Evolutionary conservation across 2,329 filamentous ascomycete genomes (phyloP).

Genomic region (Akanthomyces lecanii): DNA sequence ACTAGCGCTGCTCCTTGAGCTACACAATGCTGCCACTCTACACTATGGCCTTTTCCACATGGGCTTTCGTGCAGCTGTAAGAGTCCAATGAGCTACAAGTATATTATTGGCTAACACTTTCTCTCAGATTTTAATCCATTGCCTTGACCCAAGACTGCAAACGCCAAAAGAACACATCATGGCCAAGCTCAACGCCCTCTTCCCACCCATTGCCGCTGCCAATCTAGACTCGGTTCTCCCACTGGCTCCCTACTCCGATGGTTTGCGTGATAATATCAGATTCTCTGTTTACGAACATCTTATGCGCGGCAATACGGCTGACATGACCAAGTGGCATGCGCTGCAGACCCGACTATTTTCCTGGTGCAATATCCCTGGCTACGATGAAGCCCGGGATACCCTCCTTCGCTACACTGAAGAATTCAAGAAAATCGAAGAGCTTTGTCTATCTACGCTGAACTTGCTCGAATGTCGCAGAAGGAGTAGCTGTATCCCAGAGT

Average conservation of each 20-base stretch:
- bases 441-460: conserved; percentile 15
- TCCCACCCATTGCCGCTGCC: conserved; percentile 27
- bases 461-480: background rate
- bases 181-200: conserved; percentile 33
- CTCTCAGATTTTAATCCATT: conserved; percentile 27
- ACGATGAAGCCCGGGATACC: conserved; percentile 26
- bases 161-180: conserved; percentile 21
- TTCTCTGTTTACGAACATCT: conserved; percentile 34
- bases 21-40: conserved; percentile 27
- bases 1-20: conserved; percentile 25
- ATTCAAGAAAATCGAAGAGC: conserved; percentile 31
- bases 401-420: conserved; percentile 32
- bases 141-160: conserved; percentile 19
- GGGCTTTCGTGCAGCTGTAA: conserved; percentile 32
- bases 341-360: conserved; percentile 30
- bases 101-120: background rate
- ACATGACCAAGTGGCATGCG: conserved; percentile 21
- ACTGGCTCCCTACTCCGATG: conserved; percentile 27
- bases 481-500: background rate
- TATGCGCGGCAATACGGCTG: conserved; percentile 24
- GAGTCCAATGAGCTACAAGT: conserved; percentile 14
- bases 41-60: conserved; percentile 31
- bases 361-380: conserved; percentile 31
- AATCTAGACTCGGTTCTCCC: conserved; percentile 24
- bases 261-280: conserved; percentile 33